phyloP scores from a whole-genome alignment of 345 rosid genomes.

The Gynandropsis gynandra region DNA sequence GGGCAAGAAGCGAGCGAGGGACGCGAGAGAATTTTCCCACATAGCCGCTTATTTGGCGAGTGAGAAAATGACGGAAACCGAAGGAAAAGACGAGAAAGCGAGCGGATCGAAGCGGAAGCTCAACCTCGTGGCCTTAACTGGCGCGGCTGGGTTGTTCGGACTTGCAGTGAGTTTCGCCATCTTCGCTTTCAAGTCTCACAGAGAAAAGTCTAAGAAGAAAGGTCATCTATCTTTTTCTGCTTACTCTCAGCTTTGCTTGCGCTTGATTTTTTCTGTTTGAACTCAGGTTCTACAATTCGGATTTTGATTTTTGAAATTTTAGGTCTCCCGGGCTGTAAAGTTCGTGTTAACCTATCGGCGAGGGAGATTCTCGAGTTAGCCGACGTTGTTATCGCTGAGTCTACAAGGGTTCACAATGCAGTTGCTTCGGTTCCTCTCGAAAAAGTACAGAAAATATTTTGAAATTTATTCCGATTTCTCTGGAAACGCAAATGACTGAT shows the following conservation, averaged over 20 bases:
- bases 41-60: neutral
- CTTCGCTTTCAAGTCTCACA: slow-evolving; percentile 51
- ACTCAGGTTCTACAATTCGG: slow-evolving; percentile 3
- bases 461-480: neutral
- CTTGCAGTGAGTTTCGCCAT: slow-evolving; percentile 58
- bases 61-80: slow-evolving; percentile 34
- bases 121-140: slow-evolving; percentile 53
- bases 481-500: neutral
- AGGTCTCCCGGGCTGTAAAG: slow-evolving; percentile 69
- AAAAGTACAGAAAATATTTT: slow-evolving; percentile 38
- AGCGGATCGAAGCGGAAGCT: slow-evolving; percentile 35
- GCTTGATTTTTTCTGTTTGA: slow-evolving; percentile 8
- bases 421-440: slow-evolving; percentile 77
- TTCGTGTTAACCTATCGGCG: slow-evolving; percentile 59
- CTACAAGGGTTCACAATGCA: slow-evolving; percentile 59
- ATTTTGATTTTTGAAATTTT: slow-evolving; percentile 1
- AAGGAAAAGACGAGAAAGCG: slow-evolving; percentile 30
- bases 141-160: slow-evolving; percentile 62
- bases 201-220: slow-evolving; percentile 47
- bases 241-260: neutral
- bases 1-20: slow-evolving; percentile 4
- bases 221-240: slow-evolving; percentile 22
- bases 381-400: slow-evolving; percentile 51
- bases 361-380: slow-evolving; percentile 62
- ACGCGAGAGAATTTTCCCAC: slow-evolving; percentile 13